phyloP scores from a whole-genome alignment of 2,329 filamentous ascomycete species.

The Orbilia oligospora region DNA sequence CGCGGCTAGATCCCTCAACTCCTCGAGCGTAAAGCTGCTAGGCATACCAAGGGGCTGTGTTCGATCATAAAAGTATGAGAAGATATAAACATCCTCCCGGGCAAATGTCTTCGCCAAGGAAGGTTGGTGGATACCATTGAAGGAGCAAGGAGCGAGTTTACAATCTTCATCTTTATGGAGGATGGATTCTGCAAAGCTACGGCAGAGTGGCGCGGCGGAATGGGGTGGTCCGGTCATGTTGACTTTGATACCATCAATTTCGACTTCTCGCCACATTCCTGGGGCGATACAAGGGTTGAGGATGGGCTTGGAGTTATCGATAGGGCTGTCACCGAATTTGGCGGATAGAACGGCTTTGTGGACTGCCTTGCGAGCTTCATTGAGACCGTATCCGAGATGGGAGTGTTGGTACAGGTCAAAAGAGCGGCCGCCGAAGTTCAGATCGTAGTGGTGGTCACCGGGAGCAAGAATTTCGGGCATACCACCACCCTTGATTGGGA shows the following conservation, averaged over 20 bases:
- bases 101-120: conserved; percentile 92
- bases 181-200: conserved; percentile 88
- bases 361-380: conserved; percentile 91
- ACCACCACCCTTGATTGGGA: conserved; percentile 80
- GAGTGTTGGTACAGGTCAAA: conserved; percentile 98
- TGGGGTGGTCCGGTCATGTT: conserved; percentile 89
- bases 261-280: conserved; percentile 80
- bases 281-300: conserved; percentile 88
- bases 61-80: conserved; percentile 98
- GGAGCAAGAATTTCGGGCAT: conserved; percentile 87
- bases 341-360: conserved; percentile 82
- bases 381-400: conserved; percentile 95
- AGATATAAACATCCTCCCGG: conserved; percentile 92
- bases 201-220: conserved; percentile 86
- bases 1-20: conserved; percentile 86
- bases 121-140: conserved; percentile 97
- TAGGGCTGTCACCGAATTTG: conserved; percentile 76
- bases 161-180: conserved; percentile 88
- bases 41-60: conserved; percentile 96
- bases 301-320: conserved; percentile 73
- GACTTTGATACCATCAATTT: conserved; percentile 78
- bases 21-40: conserved; percentile 92
- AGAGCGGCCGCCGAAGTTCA: conserved; percentile 88
- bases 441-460: conserved; percentile 95
- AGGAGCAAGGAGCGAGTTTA: conserved; percentile 90